Evolutionary conservation across 2,329 filamentous ascomycete genomes (phyloP), one percentile per base, ranked within the genome.

Genomic region (Ustulina deusta): DNA sequence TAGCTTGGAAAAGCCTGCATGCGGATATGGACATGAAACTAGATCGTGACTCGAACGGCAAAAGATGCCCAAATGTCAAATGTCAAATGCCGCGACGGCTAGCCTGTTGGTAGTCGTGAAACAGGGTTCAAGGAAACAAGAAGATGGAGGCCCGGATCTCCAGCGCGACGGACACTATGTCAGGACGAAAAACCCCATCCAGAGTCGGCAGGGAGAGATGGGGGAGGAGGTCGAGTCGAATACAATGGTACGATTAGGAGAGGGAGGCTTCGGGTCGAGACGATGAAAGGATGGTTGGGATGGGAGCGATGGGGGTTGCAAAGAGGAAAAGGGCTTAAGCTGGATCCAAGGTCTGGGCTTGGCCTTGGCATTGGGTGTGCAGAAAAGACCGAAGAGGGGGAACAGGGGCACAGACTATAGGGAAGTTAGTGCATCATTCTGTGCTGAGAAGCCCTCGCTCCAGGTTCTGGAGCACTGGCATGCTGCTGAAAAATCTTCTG

Each of bases 111-210:
- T 56, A 54, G 40, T 57, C 29, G 62, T 64, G 62, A 29, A 64
- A 65, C 61, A 68, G 62, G 62, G 57, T 44, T 65, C 60, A 63
- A 56, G 61, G 58, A 49, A 68, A 59, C 32, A 65, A 68, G n/a
- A 67, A 60, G 63, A 69, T 72, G 75, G 75, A 76, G 75, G 75
- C 74, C 75, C 74, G 74, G 73, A 76, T 76, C 74, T 75, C 75
- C 75, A 76, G 73, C 74, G 73, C 75, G 70, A 66, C 74, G 74
- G 75, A 76, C 72, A 71, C 75, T 76, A 76, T 72, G 63, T 25
- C 29, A 71, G 69, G 65, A 74, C 65, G 66, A 72, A 70, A 68
- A 69, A 71, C 73, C 71, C 75, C 75, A 76, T 76, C 73, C 73
- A 76, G 74, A 15, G 70, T 72, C 68, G 68, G 66, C 68, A 72